Conservation (phyloP, 1,284 basidiomycete genomes). For the Erythrobasidium hasegawianum region DNA sequence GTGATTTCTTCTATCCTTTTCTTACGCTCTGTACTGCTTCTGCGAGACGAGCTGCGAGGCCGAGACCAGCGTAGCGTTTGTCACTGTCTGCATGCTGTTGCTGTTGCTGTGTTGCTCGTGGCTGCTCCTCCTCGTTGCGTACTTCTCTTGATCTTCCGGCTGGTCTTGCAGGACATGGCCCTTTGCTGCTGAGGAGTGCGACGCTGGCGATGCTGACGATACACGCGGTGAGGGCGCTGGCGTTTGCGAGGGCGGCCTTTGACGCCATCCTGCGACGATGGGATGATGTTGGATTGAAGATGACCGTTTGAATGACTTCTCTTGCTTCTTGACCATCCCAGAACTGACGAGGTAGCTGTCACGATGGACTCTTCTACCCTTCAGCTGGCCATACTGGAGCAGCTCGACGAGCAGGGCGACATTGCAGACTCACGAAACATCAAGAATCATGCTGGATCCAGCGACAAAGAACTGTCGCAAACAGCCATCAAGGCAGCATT, state of each 20-base stretch:
- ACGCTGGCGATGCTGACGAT: constrained; percentile 31
- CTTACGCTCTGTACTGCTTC: not conserved
- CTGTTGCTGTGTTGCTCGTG: not conserved
- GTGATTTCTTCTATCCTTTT: too few relatives aligned
- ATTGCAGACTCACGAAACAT: constrained; percentile 74
- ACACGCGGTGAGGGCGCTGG: constrained; percentile 25
- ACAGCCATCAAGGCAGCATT: constrained; percentile 77
- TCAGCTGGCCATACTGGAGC: constrained; percentile 27
- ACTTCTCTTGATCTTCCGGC: constrained; percentile 11
- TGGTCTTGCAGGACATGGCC: constrained; percentile 31
- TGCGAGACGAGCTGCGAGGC: not conserved
- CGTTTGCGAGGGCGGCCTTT: constrained; percentile 11
- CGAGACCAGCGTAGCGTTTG: not conserved
- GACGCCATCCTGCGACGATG: too few relatives aligned
- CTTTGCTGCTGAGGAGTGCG: constrained; percentile 18
- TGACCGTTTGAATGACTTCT: not conserved
- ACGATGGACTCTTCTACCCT: constrained; percentile 15
- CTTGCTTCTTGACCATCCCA: too few relatives aligned
- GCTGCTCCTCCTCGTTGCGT: not conserved
- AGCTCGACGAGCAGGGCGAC: constrained; percentile 48
- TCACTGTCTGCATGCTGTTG: not conserved
- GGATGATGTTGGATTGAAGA: not conserved
- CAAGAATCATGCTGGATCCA: constrained; percentile 49
- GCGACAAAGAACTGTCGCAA: too few relatives aligned
- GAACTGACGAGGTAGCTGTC: too few relatives aligned